Evolutionary conservation across 257 asterid species (phyloP), one percentile per base, ranked within the genome.

Genomic region (Cinchona pubescens): DNA sequence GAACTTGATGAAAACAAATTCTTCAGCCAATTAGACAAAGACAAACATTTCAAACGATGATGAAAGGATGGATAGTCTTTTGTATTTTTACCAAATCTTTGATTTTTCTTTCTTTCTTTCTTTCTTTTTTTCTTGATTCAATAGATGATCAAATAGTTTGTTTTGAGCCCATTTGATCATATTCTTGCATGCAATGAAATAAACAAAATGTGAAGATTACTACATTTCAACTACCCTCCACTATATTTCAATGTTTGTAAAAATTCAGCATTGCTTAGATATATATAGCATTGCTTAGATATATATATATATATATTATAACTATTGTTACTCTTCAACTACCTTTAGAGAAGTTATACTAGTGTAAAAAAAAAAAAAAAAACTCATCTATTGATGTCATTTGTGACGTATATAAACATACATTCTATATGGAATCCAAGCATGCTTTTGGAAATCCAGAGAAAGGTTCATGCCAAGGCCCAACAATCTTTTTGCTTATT

Each of bases 211-310:
- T 13, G 9, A 14, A 27, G 56, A n/a, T 5, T 46, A 25, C 40
- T 69, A 34, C 80, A 30, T 42, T 69, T 42, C 49, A 76, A 76
- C 80, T 43, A 76, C 69, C 69, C 69, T 43, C n/a, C 5, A 32
- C 10, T 18, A 16, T 35, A 38, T 65, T 37, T 65, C 16, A 19
- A 32, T 40, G 72, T 37, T 40, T 67, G 72, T n/a, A 32, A n/a
- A 38, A 23, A n/a, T 42, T 30, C 14, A 9, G n/a, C 0, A 25
- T 30, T 56, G 72, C 35, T 38, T 67, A n/a, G 21, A n/a, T n/a
- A n/a, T n/a, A n/a, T n/a, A n/a, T n/a, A 9, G n/a, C 0, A 25
- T 30, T 56, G 72, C 35, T 38, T 67, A n/a, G 21, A n/a, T n/a
- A n/a, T n/a, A n/a, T n/a, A n/a, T n/a, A n/a, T n/a, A n/a, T n/a